Evolutionary conservation across 75 land plant genomes (phyloP).

Genomic region (Cryptomeria japonica): DNA sequence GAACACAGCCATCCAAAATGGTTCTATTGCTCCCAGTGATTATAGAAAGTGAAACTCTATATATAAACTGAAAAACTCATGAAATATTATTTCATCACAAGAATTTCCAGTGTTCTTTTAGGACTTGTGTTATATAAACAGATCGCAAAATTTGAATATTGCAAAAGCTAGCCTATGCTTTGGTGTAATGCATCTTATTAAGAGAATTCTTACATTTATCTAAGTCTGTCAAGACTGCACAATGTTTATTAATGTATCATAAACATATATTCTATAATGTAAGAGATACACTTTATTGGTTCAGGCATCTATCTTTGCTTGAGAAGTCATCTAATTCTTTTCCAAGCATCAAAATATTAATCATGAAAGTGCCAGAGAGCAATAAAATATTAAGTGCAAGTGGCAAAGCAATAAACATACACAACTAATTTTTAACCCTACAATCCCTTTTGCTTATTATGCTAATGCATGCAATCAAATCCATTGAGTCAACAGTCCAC

Average conservation of each 20-base stretch:
- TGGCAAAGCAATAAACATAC: background rate
- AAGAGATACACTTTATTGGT: background rate
- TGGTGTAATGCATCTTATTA: background rate
- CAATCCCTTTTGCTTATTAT: too few relatives aligned
- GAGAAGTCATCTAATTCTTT: background rate
- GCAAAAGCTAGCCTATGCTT: background rate
- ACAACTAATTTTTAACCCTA: background rate
- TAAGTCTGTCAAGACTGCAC: background rate
- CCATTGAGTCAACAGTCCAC: background rate
- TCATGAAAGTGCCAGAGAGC: background rate
- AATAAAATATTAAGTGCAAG: background rate
- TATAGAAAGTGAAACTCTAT: too few relatives aligned
- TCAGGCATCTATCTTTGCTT: background rate
- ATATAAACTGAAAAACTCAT: too few relatives aligned
- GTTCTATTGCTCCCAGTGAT: background rate
- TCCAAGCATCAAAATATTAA: background rate
- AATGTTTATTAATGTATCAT: background rate
- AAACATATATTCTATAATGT: background rate
- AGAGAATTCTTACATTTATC: background rate
- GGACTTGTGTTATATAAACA: background rate
- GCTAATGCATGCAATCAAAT: background rate
- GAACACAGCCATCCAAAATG: background rate
- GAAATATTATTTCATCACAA: too few relatives aligned
- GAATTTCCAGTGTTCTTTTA: background rate
- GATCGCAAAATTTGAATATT: background rate